These are phyloP conservation scores for Penicillium sp. DNA, from an alignment of 2,329 filamentous ascomycete species.

Conservation along the genomic window DNA sequence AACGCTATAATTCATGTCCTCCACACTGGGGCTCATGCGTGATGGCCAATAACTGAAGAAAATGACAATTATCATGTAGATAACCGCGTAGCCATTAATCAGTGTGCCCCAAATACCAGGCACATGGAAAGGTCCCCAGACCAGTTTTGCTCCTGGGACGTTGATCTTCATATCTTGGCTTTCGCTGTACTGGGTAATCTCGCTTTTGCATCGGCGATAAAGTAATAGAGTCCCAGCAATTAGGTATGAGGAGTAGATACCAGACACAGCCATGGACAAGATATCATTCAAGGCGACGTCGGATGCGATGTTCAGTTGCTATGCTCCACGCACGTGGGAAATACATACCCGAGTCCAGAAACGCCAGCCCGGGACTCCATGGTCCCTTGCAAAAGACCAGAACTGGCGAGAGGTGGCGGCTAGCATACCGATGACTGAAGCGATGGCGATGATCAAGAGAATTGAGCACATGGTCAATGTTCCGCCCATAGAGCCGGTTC, in stretches of 20 bases:
- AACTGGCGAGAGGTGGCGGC: background rate
- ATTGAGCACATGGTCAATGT: background rate
- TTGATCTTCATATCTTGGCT: conserved; percentile 30
- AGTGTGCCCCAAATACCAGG: conserved; percentile 42
- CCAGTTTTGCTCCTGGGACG: conserved; percentile 12
- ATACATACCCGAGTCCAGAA: background rate
- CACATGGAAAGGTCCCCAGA: conserved; percentile 26
- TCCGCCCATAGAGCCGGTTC: conserved; percentile 25
- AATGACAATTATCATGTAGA: conserved; percentile 43
- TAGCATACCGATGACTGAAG: background rate
- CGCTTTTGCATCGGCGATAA: background rate
- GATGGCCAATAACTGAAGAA: conserved; percentile 49
- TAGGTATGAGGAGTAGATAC: background rate
- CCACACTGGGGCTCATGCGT: conserved; percentile 31
- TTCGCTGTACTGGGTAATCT: background rate
- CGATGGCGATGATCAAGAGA: background rate
- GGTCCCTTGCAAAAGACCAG: background rate
- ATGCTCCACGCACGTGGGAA: too few species aligned
- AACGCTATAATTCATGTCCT: conserved; percentile 48
- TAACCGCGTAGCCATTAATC: conserved; percentile 43
- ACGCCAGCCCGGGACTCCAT: background rate
- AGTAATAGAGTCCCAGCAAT: background rate
- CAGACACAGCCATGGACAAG: background rate
- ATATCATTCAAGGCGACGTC: background rate
- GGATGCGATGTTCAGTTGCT: background rate